Evolutionary conservation across 1,284 basidiomycete species (phyloP), one percentile per base, ranked within the genome.

Genomic region (Agroathelia rolfsii): DNA sequence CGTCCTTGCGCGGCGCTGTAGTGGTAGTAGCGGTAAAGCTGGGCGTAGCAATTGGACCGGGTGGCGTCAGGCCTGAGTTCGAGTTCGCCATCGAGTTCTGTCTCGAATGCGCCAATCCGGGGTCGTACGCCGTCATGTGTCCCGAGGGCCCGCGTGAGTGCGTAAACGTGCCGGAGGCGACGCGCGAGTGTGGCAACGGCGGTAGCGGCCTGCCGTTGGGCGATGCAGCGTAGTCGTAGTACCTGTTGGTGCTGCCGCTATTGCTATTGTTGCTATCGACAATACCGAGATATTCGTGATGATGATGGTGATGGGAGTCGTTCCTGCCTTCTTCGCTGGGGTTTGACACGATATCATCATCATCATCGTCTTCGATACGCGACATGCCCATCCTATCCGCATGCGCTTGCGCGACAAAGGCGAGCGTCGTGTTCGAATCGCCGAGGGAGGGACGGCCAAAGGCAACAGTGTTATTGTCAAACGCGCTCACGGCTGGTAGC

Each of bases 321-420:
- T n/a, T n/a, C n/a, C n/a, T n/a, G 21, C 65, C 76, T 46, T 86
- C 83, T 39, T 86, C 82, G 45, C 81, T 85, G 1, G 83, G 83
- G 51, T 87, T 87, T 24, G 83, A 86, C 13, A 84, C 70, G 39
- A 85, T 64, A 42, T 86, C 83, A 37, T 77, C 76, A 11, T 75
- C 71, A 7, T 44, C 46, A 17, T 20, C 28, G 6, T 34, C 32
- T 6, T 31, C 36, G 3, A 41, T 31, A 6, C 41, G 37, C 15
- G 39, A 32, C n/a, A n/a, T n/a, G n/a, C n/a, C n/a, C n/a, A n/a
- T n/a, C n/a, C n/a, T n/a, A n/a, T n/a, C n/a, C n/a, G n/a, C n/a
- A n/a, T n/a, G n/a, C n/a, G n/a, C n/a, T n/a, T n/a, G n/a, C n/a
- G n/a, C n/a, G n/a, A n/a, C n/a, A n/a, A n/a, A n/a, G n/a, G n/a